Percentiles rank a stretch among this genome's conserved stretches.
These are phyloP conservation scores for Suillus clintonianus DNA, from an alignment of 768 basidiomycete species.

Conservation along the genomic window DNA sequence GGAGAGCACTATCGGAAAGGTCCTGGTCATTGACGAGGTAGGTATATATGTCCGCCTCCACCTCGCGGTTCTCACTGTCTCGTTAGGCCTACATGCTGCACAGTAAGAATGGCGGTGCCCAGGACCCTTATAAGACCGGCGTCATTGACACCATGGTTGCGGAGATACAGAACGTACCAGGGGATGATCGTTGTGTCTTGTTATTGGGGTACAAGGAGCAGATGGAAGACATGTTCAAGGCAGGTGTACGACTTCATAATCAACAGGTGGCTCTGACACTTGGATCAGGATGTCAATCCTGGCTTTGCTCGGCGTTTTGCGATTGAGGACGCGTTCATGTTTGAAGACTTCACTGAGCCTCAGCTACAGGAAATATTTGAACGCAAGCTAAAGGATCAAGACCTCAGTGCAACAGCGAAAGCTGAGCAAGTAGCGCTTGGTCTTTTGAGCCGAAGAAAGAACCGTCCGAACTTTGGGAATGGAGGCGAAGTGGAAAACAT, in stretches of 20 bases:
- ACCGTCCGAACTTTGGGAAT: constrained; percentile 66
- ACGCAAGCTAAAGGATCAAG: constrained; percentile 56
- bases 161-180: constrained; percentile 67
- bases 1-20: constrained; percentile 59
- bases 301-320: constrained; percentile 67
- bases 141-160: constrained; percentile 79
- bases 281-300: constrained; percentile 63
- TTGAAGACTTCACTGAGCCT: constrained; percentile 60
- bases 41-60: constrained; percentile 9
- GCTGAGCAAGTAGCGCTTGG: constrained; percentile 62
- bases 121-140: constrained; percentile 61
- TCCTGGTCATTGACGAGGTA: constrained; percentile 72
- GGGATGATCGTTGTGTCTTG: constrained; percentile 71
- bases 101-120: constrained; percentile 32
- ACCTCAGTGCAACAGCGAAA: constrained; percentile 54
- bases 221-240: constrained; percentile 78
- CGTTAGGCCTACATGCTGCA: constrained; percentile 69
- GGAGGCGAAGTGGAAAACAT: constrained; percentile 66
- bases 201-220: constrained; percentile 65
- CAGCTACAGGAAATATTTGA: constrained; percentile 56
- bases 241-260: constrained; percentile 18
- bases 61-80: not conserved
- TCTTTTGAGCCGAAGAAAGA: constrained; percentile 34
- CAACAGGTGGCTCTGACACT: not conserved
- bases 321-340: constrained; percentile 69